Evolutionary conservation across 139 green algal species (phyloP).

Genomic region (Micromonas pusilla): DNA sequence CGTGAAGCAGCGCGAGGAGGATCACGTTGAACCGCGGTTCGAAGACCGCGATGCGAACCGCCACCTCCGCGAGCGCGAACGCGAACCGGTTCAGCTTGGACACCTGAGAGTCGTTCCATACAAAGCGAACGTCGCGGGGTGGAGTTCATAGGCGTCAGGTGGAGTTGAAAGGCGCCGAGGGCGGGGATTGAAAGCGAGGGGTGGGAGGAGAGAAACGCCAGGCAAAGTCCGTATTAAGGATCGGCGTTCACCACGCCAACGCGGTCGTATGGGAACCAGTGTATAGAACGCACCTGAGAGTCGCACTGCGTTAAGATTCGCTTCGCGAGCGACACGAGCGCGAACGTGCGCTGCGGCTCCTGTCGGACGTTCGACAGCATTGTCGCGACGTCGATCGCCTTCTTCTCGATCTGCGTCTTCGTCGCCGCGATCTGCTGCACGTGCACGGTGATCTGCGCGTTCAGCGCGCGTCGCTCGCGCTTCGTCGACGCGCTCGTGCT

Average conservation of each 20-base stretch:
- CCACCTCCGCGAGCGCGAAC: constrained; percentile 16
- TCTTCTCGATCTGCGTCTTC: constrained; percentile 36
- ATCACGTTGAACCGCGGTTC: constrained; percentile 32
- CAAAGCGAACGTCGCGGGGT: too few relatives aligned
- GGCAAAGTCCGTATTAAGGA: too few relatives aligned
- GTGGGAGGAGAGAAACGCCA: too few relatives aligned
- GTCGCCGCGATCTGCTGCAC: constrained; percentile 44
- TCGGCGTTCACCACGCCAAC: neutral
- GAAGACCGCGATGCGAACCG: constrained; percentile 9
- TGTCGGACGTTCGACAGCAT: neutral
- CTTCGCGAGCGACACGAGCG: constrained; percentile 2
- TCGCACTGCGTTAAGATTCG: constrained; percentile 17
- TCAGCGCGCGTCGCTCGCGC: constrained; percentile 24
- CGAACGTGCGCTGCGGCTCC: neutral
- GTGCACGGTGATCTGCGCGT: constrained; percentile 23
- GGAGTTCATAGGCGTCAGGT: too few relatives aligned
- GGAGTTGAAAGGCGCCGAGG: too few relatives aligned
- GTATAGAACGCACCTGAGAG: constrained; percentile 4
- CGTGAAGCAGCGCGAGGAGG: constrained; percentile 33
- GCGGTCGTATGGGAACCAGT: constrained; percentile 4
- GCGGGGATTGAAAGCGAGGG: too few relatives aligned
- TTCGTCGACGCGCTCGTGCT: neutral
- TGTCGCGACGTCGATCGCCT: neutral
- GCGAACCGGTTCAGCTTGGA: constrained; percentile 23
- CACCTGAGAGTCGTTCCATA: too few relatives aligned